Base-by-base conservation (phyloP, 2,329 filamentous ascomycete species). In the Diaporthe destruens region DNA sequence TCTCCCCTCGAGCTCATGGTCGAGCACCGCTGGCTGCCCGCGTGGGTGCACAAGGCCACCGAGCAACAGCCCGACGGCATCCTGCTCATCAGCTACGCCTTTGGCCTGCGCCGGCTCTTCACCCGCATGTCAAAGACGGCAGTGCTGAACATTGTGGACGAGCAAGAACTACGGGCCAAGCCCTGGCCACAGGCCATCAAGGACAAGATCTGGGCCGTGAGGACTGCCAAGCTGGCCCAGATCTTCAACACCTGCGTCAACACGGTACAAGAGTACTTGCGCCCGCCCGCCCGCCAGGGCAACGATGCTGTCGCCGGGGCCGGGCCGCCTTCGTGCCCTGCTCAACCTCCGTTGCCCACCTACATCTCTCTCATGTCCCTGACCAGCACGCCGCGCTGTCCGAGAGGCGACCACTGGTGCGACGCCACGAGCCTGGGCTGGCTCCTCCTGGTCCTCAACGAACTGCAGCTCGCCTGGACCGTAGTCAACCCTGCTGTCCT, bases 351-450 rank as follows among this genome's bases (percentile, higher is more conserved):
- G 18, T 47, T 23, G 5, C 69, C 69, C 6, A 65, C 47, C 25
- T 36, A 71, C 7, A 12, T 34, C 8, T 36, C 69, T 74, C 75
- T 78, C 3, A 72, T 81, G 36, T 69, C 77, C n/a, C 75, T 86
- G 4, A 84, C 81, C 1, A 83, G 80, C 42, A 80, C 77, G 0
- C 82, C 86, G 3, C 82, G 87, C 44, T 89, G 87, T 71, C 85
- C 86, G 20, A 86, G 82, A 71, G 85, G 85, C 0, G 86, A 83
- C 69, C 86, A 85, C 69, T 79, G 80, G 76, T 89, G 87, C 70
- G 87, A 89, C 74, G 86, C 87, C 0, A 83, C 83, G 0, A 88
- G 87, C 69, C 80, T 89, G 0, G 87, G 87, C 3, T 89, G 86
- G 86, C 76, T 88, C 44, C 86, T 89, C 84, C 80, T 87, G n/a